These are phyloP conservation scores for Phytophthora sp. DNA, from an alignment of 352 stramenopile genomes.

Conservation along the genomic window DNA sequence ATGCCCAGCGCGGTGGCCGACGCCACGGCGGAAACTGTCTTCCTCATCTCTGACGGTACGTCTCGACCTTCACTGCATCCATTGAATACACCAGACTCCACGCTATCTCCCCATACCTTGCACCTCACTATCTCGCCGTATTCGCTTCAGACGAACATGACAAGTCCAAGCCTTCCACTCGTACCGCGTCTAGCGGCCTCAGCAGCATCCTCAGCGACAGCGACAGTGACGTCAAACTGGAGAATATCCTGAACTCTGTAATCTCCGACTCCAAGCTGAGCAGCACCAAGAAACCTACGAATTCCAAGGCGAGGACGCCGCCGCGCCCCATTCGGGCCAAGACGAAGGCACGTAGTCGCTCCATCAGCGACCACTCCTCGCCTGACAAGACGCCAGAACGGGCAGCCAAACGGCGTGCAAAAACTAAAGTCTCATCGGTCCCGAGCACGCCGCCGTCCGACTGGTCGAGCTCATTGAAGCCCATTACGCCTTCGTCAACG, in stretches of 20 bases:
- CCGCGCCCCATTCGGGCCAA: slow-evolving; percentile 15
- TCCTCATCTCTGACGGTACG: slow-evolving; percentile 63
- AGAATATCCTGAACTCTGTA: slow-evolving; percentile 31
- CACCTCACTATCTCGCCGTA: not conserved
- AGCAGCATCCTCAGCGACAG: slow-evolving; percentile 38
- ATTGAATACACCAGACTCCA: not conserved
- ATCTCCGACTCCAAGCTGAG: slow-evolving; percentile 8
- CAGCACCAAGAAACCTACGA: slow-evolving; percentile 9
- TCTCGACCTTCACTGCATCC: not conserved
- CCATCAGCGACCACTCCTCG: slow-evolving; percentile 28
- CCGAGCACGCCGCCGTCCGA: slow-evolving; percentile 24
- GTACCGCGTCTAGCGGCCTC: slow-evolving; percentile 10
- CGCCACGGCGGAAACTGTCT: slow-evolving; percentile 36
- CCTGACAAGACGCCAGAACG: slow-evolving; percentile 21
- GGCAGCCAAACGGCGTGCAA: slow-evolving; percentile 44
- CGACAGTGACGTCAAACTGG: slow-evolving; percentile 41
- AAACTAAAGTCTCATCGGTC: slow-evolving; percentile 8
- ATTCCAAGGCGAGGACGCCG: slow-evolving; percentile 7
- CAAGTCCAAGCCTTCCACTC: slow-evolving; percentile 6
- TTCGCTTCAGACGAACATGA: slow-evolving; percentile 34
- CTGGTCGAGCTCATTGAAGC: slow-evolving; percentile 45
- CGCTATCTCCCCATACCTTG: slow-evolving; percentile 4
- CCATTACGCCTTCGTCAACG: slow-evolving; percentile 62
- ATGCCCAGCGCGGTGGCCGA: slow-evolving; percentile 12
- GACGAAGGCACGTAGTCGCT: slow-evolving; percentile 25